Evolutionary conservation across 2,329 filamentous ascomycete genomes (phyloP), one percentile per base, ranked within the genome.

Genomic region (Rasamsonia emersonii): DNA sequence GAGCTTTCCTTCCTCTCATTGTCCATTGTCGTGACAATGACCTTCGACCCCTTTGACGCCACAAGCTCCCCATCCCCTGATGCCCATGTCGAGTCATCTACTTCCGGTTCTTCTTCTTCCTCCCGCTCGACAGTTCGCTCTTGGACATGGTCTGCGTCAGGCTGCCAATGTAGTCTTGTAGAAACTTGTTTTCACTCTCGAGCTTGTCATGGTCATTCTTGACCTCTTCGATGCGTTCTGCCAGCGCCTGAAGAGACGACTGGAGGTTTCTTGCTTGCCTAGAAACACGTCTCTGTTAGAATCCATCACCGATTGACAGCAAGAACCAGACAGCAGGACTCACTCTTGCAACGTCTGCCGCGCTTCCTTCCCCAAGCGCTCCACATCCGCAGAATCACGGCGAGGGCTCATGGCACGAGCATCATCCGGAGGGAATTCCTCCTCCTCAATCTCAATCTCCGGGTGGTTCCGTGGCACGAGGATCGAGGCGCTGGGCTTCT

Each of bases 151-250:
- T 77, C 49, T 85, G 84, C 75, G 94, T 96, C 34, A 96, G 71
- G 53, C 94, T 89, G 43, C 89, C 89, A 50, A 96, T 96, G 57
- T 96, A 96, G 59, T 94, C 94, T 60, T 96, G 89, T 28, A 98
- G 65, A 53, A 96, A 95, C 51, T 86, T 89, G 70, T 98, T 98
- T 59, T 95, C 88, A 58, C 75, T 91, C 60, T 96, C 88, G 33
- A 98, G 77, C 62, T 94, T 95, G 64, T 95, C 86, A 54, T 98
- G 88, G 54, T 96, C 89, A 47, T 83, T 81, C 59, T 86, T 85
- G 42, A 96, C 88, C 18, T 85, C 84, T 54, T 98, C 91, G 56
- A 96, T 93, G 31, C 86, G 82, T 60, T 94, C 85, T 44, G 94
- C 86, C 25, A 96, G 82, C 41, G 82, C 84, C 40, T 93, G 71